Evolutionary conservation across 176 grass and related monocot genomes (phyloP).

Genomic region (Lolium perenne): DNA sequence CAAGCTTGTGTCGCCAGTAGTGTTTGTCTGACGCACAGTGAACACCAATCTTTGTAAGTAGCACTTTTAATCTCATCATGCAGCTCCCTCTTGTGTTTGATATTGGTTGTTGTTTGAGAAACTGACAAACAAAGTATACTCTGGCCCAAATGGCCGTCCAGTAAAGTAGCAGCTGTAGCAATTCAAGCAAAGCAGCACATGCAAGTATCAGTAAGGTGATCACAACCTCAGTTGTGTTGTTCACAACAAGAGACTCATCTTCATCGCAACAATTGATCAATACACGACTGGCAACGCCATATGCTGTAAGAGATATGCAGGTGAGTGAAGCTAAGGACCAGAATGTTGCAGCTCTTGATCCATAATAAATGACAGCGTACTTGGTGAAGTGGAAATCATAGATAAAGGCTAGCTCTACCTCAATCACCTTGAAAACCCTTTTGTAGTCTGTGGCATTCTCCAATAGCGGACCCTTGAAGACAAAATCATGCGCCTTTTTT

Average conservation of each 20-base stretch:
- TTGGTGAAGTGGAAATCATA: not conserved
- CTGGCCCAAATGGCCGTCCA: not conserved
- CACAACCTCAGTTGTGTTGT: not conserved
- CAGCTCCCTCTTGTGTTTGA: not conserved
- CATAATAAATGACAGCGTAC: not conserved
- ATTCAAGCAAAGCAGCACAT: slow-evolving; percentile 1
- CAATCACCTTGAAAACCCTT: slow-evolving; percentile 3
- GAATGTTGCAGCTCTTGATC: not conserved
- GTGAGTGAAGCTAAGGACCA: not conserved
- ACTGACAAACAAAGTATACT: not conserved
- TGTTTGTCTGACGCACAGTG: not conserved
- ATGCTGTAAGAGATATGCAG: not conserved
- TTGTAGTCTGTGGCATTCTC: not conserved
- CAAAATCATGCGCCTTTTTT: slow-evolving; percentile 22
- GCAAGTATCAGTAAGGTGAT: not conserved
- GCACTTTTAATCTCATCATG: not conserved
- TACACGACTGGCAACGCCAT: not conserved
- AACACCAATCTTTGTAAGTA: not conserved
- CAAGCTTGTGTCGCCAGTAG: not conserved
- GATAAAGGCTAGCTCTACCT: not conserved
- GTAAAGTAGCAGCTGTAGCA: not conserved
- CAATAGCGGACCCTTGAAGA: slow-evolving; percentile 22
- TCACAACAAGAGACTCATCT: no score
- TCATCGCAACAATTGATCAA: not conserved
- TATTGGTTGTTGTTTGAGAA: not conserved